Percentiles rank a stretch among this genome's conserved stretches.
phyloP scores from a whole-genome alignment of 2,329 filamentous ascomycete species.

The Claviceps sp. region DNA sequence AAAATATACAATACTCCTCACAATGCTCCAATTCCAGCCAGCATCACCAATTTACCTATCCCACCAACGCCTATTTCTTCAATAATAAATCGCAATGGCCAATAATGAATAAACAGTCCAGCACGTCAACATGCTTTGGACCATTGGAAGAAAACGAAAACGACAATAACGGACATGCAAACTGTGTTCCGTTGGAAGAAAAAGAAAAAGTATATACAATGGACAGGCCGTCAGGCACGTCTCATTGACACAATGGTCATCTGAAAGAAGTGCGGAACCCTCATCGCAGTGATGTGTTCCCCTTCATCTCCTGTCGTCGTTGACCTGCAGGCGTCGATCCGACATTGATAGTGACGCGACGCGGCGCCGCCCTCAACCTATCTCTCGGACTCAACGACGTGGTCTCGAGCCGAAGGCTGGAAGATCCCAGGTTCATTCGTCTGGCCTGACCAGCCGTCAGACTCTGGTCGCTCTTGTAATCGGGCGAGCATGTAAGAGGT shows the following conservation, averaged over 20 bases:
- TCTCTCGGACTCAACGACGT: conserved; percentile 13
- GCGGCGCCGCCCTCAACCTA: conserved; percentile 14
- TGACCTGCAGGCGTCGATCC: conserved; percentile 14
- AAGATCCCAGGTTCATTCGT: conserved; percentile 38
- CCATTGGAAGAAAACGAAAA: background rate
- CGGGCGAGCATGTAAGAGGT: conserved; percentile 39
- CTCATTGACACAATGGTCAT: background rate
- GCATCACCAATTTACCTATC: too few relatives aligned
- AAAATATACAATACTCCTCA: too few relatives aligned
- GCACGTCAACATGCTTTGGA: background rate
- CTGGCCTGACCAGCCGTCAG: conserved; percentile 43
- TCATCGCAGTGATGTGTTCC: conserved; percentile 19
- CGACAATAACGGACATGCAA: background rate
- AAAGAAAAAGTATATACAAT: background rate
- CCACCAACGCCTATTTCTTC: too few relatives aligned
- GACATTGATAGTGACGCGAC: conserved; percentile 26
- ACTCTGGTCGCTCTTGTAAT: conserved; percentile 22
- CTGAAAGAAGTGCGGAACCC: background rate
- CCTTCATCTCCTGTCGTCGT: conserved; percentile 18
- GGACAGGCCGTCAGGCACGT: background rate
- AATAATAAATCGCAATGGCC: too few relatives aligned
- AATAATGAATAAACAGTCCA: background rate
- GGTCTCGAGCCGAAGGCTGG: conserved; percentile 20
- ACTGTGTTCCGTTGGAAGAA: background rate
- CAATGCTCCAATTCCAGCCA: too few relatives aligned